Conservation (phyloP, 805 yeast genomes). For the Starmerella sirachaensis region DNA sequence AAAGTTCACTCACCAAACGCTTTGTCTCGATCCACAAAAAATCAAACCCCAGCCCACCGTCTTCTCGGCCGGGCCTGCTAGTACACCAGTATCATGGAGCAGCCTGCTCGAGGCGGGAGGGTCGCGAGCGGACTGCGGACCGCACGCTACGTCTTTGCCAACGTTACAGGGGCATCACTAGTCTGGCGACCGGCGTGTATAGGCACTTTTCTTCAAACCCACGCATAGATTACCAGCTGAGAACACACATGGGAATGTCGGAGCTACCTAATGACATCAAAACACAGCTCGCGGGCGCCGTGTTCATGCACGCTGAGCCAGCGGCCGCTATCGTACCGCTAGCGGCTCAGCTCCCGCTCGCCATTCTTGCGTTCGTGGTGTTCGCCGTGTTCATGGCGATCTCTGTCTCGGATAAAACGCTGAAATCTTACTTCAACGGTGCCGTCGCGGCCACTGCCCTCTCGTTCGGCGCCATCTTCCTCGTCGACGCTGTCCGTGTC, state of each 20-base stretch:
- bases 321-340: conserved; percentile 22
- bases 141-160: no score
- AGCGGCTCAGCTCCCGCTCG: conserved; percentile 20
- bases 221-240: background rate
- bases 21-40: no score
- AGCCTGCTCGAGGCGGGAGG: no score
- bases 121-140: no score
- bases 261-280: background rate
- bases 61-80: no score
- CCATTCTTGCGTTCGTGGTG: conserved; percentile 11
- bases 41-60: no score
- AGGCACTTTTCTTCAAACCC: background rate
- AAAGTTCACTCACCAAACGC: no score
- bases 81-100: no score
- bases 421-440: conserved; percentile 21
- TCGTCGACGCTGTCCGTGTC: conserved; percentile 37
- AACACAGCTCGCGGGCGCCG: conserved; percentile 2
- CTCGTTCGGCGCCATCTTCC: conserved; percentile 32
- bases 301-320: conserved; percentile 14
- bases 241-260: background rate
- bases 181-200: background rate
- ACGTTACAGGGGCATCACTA: background rate
- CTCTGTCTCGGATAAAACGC: conserved; percentile 19
- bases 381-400: conserved; percentile 21
- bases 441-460: conserved; percentile 27